Conservation (phyloP, 306 rosid genomes). For the Ormosia semicastrata region DNA sequence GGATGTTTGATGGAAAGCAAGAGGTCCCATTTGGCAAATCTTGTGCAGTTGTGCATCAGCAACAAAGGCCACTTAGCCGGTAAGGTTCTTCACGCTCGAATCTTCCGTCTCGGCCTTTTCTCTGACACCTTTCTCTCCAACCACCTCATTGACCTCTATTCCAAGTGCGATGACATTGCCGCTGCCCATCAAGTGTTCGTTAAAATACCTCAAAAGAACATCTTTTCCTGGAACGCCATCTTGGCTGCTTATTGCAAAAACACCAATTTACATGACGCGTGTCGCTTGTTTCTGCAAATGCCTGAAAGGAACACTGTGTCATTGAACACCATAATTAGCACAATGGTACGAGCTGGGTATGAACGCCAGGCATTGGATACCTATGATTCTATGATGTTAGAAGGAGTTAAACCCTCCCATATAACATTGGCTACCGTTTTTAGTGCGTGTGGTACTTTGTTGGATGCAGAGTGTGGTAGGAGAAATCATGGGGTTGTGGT, state of each 20-base stretch:
- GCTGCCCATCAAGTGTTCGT: slow-evolving; percentile 50
- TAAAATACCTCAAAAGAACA: slow-evolving; percentile 46
- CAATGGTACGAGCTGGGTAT: slow-evolving; percentile 51
- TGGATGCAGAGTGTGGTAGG: slow-evolving; percentile 52
- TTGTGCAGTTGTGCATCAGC: slow-evolving; percentile 58
- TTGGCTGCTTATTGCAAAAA: slow-evolving; percentile 50
- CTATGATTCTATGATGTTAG: slow-evolving; percentile 46
- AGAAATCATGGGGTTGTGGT: slow-evolving; percentile 59
- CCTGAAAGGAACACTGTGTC: slow-evolving; percentile 70
- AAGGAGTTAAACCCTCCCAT: slow-evolving; percentile 56
- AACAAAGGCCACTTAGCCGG: slow-evolving; percentile 46
- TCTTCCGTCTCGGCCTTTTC: slow-evolving; percentile 39
- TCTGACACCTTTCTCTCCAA: slow-evolving; percentile 57
- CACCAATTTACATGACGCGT: slow-evolving; percentile 35
- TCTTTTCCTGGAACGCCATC: slow-evolving; percentile 74
- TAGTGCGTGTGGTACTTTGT: slow-evolving; percentile 52
- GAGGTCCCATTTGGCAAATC: slow-evolving; percentile 33
- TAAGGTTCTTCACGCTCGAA: slow-evolving; percentile 52
- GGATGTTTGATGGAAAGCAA: slow-evolving; percentile 27
- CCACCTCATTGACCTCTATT: slow-evolving; percentile 57
- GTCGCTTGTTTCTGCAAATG: slow-evolving; percentile 52
- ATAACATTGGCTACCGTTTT: slow-evolving; percentile 65
- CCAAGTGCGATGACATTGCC: slow-evolving; percentile 43
- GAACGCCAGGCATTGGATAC: slow-evolving; percentile 52
- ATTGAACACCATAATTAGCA: slow-evolving; percentile 57